A percentile compares a stretch with the other conserved stretches of the same genome.
Evolutionary conservation across 257 asterid genomes (phyloP).

Genomic region (Solanum etuberosum): DNA sequence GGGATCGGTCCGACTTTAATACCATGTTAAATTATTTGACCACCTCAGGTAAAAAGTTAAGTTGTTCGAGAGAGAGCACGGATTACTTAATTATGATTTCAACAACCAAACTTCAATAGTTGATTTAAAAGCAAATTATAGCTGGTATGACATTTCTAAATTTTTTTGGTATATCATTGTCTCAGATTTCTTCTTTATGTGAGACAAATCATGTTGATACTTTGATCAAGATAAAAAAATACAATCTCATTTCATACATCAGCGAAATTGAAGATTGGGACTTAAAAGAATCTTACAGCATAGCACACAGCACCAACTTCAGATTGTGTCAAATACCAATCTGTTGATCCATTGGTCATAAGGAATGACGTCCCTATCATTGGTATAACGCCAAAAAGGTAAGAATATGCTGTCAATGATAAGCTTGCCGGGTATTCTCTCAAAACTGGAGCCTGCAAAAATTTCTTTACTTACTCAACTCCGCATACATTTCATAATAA

Average conservation of each 20-base stretch:
- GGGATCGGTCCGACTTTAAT: not conserved
- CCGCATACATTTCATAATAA: not conserved
- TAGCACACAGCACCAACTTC: conserved; percentile 76
- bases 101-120: not conserved
- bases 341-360: conserved; percentile 43
- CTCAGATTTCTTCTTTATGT: not conserved
- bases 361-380: conserved; percentile 59
- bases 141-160: not conserved
- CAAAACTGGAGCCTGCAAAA: conserved; percentile 73
- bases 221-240: not conserved
- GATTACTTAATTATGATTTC: not conserved
- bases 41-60: not conserved
- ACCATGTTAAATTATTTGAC: not conserved
- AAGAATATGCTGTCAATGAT: conserved; percentile 88
- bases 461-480: not conserved
- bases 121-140: not conserved
- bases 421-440: conserved; percentile 84
- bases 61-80: not conserved
- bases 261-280: not conserved
- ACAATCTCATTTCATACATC: not conserved
- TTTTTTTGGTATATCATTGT: not conserved
- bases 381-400: conserved; percentile 57
- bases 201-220: not conserved
- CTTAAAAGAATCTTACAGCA: conserved; percentile 58
- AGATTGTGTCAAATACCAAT: conserved; percentile 64